Conservation (phyloP, 805 yeast species). For the Pichia sporocuriosa region DNA sequence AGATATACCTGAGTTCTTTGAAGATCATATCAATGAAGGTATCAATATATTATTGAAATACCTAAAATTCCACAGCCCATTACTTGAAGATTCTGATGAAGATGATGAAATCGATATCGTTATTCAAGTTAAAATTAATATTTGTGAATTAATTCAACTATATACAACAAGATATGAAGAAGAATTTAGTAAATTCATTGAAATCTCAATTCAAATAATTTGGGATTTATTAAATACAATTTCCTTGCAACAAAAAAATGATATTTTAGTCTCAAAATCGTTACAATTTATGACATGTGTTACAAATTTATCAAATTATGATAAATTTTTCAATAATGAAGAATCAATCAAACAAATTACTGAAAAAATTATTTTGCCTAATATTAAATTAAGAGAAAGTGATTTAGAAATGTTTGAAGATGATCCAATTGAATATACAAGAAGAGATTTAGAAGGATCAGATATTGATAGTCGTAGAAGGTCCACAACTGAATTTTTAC, state of each 20-base stretch:
- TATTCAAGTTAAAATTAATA: conserved; percentile 70
- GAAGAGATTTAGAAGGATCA: conserved; percentile 92
- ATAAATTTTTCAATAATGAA: conserved; percentile 53
- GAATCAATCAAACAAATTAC: conserved; percentile 67
- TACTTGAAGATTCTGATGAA: conserved; percentile 51
- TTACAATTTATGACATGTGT: conserved; percentile 78
- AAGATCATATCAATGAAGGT: conserved; percentile 72
- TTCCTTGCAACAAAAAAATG: conserved; percentile 71
- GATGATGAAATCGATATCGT: conserved; percentile 65
- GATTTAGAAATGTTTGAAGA: conserved; percentile 95
- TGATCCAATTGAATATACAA: conserved; percentile 88
- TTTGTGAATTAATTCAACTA: conserved; percentile 76
- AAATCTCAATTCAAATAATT: conserved; percentile 69
- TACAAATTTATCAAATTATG: conserved; percentile 61
- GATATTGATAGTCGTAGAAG: conserved; percentile 90
- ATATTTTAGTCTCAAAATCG: conserved; percentile 74
- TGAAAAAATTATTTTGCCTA: conserved; percentile 81
- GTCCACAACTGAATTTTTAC: conserved; percentile 85
- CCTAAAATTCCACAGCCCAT: conserved; percentile 49
- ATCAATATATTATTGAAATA: conserved; percentile 82
- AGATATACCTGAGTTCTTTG: conserved; percentile 96
- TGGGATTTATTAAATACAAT: conserved; percentile 69
- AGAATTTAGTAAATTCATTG: conserved; percentile 73
- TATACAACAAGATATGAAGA: conserved; percentile 91
- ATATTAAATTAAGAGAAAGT: conserved; percentile 73